Evolutionary conservation across 2,329 filamentous ascomycete species (phyloP).

Genomic region (Balansia obtecta): DNA sequence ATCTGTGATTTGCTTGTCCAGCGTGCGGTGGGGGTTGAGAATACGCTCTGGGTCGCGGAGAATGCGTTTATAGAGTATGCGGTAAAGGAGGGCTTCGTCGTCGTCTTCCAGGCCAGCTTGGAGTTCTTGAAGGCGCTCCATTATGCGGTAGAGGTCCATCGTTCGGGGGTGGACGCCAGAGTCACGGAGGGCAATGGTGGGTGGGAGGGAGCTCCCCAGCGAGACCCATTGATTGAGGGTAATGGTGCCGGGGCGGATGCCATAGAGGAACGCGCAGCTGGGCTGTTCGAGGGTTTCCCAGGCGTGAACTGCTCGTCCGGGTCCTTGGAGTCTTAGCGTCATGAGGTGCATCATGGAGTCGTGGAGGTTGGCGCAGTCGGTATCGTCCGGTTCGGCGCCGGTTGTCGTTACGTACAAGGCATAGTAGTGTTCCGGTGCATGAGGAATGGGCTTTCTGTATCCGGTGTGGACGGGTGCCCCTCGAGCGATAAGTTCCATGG

Average conservation of each 20-base stretch:
- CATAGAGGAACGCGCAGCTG: constrained; percentile 56
- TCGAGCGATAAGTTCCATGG: constrained; percentile 44
- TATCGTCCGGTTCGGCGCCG: constrained; percentile 31
- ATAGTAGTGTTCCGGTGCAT: constrained; percentile 43
- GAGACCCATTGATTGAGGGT: constrained; percentile 60
- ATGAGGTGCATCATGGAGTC: constrained; percentile 47
- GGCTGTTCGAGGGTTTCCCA: constrained; percentile 68
- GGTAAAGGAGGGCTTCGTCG: constrained; percentile 46
- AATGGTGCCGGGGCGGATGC: constrained; percentile 53
- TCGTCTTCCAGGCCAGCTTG: constrained; percentile 44
- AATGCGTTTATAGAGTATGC: constrained; percentile 53
- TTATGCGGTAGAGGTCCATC: constrained; percentile 43
- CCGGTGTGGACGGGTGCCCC: constrained; percentile 46
- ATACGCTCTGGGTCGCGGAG: constrained; percentile 55
- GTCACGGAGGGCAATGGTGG: constrained; percentile 44
- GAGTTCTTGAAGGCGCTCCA: constrained; percentile 46
- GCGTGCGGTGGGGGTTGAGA: constrained; percentile 45
- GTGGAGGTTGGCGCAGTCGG: constrained; percentile 37
- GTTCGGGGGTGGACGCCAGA: constrained; percentile 46
- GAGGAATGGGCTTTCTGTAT: constrained; percentile 39
- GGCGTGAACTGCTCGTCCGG: constrained; percentile 32
- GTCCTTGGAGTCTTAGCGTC: constrained; percentile 36
- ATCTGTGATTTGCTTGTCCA: constrained; percentile 62
- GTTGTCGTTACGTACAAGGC: constrained; percentile 38
- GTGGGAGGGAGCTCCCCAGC: constrained; percentile 42